These are phyloP conservation scores for Babesia ovis DNA, from an alignment of 169 alveolate genomes.

Conservation along the genomic window DNA sequence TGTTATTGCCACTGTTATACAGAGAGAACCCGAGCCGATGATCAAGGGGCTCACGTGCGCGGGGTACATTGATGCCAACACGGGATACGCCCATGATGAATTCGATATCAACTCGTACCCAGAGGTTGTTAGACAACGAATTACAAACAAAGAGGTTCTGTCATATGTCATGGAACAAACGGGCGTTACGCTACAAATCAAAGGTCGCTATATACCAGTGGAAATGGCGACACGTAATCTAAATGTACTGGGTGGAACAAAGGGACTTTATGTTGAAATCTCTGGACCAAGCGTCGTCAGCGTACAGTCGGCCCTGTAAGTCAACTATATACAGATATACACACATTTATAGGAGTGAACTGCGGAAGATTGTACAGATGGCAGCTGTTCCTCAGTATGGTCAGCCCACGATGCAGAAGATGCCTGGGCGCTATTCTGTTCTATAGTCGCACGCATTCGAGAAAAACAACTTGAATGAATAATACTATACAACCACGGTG, in stretches of 20 bases:
- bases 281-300: constrained; percentile 80
- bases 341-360: constrained; percentile 34
- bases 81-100: constrained; percentile 85
- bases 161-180: constrained; percentile 79
- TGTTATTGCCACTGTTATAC: neutral
- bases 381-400: constrained; percentile 36
- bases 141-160: constrained; percentile 85
- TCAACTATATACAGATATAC: neutral
- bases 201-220: constrained; percentile 78
- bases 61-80: constrained; percentile 66
- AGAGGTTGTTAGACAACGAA: constrained; percentile 83
- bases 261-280: constrained; percentile 82
- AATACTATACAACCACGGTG: no score
- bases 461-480: no score
- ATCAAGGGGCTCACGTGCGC: constrained; percentile 70
- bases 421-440: constrained; percentile 59
- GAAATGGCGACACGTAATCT: constrained; percentile 73
- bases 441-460: constrained; percentile 40
- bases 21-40: constrained; percentile 63
- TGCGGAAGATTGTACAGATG: constrained; percentile 48
- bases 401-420: constrained; percentile 21
- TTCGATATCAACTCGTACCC: constrained; percentile 90
- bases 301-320: constrained; percentile 83
- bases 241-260: constrained; percentile 54
- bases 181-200: constrained; percentile 82